These are phyloP conservation scores for Schoenoplectus tabernaemontani DNA, from an alignment of 202 grass and related monocot genomes.

Conservation along the genomic window DNA sequence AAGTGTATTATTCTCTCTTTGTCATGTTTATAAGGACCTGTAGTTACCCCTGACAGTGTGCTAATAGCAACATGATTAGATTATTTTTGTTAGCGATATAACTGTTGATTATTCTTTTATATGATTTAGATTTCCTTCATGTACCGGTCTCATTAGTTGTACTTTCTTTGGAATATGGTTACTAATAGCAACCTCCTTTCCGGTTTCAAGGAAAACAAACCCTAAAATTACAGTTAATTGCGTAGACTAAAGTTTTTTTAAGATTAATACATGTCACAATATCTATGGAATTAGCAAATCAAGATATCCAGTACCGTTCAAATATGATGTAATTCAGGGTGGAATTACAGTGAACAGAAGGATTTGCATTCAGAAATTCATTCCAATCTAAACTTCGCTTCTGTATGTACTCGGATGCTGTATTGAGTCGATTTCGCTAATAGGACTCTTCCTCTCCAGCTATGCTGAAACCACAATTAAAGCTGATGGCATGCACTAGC, in stretches of 20 bases:
- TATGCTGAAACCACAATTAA: not conserved
- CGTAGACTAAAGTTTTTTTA: not conserved
- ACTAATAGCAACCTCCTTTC: not conserved
- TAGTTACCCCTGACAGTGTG: slow-evolving; percentile 4
- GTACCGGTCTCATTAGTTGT: not conserved
- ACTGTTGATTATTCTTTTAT: slow-evolving; percentile 11
- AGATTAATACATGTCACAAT: not conserved
- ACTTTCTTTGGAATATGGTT: not conserved
- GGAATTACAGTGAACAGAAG: not conserved
- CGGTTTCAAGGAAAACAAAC: not conserved
- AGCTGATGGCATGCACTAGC: not conserved
- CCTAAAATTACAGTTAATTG: not conserved
- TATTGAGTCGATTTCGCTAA: not conserved
- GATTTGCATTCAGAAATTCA: not conserved
- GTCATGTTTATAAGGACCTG: not conserved
- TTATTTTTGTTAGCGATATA: slow-evolving; percentile 15
- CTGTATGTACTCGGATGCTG: no score
- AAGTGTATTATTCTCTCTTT: not conserved
- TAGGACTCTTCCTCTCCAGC: not conserved
- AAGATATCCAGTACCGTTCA: not conserved
- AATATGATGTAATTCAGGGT: not conserved
- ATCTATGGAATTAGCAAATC: not conserved
- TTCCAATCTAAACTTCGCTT: not conserved
- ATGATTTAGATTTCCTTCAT: not conserved
- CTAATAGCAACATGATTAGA: slow-evolving; percentile 12